Conservation (phyloP, 257 asterid species). For the Knoxia roxburghii region DNA sequence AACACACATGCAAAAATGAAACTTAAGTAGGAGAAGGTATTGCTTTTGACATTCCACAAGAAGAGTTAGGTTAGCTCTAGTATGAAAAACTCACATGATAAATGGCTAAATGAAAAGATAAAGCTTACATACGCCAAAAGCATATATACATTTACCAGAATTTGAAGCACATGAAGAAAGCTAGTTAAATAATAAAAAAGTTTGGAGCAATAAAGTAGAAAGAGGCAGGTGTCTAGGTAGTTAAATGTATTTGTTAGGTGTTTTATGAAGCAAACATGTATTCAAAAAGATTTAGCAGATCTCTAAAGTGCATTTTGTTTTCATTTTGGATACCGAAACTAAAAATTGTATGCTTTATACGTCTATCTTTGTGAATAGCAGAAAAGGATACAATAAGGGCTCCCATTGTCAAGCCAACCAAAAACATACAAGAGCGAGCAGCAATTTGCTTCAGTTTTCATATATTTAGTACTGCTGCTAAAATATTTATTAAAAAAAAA, state of each 20-base stretch:
- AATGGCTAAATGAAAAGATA: neutral
- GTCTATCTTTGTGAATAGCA: neutral
- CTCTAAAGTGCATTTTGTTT: neutral
- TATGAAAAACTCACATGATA: neutral
- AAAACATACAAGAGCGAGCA: neutral
- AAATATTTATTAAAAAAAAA: neutral
- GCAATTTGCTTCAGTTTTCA: neutral
- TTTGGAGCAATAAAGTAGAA: neutral
- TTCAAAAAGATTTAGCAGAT: neutral
- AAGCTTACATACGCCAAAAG: neutral
- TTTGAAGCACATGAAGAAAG: neutral
- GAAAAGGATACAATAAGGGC: neutral
- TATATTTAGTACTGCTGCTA: neutral
- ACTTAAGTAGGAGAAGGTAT: neutral
- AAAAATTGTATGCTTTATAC: neutral
- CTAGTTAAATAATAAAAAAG: neutral
- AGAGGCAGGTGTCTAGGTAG: too few relatives aligned
- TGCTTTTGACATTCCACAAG: neutral
- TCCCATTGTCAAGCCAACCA: neutral
- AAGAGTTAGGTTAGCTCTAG: neutral
- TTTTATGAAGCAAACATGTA: too few relatives aligned
- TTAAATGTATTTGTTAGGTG: too few relatives aligned
- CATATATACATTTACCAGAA: neutral
- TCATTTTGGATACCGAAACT: neutral
- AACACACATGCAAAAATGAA: conserved; percentile 6